Percentiles rank a stretch among this genome's conserved stretches.
Evolutionary conservation across 2,329 filamentous ascomycete species (phyloP).

Genomic region (Trichoderma sp.): DNA sequence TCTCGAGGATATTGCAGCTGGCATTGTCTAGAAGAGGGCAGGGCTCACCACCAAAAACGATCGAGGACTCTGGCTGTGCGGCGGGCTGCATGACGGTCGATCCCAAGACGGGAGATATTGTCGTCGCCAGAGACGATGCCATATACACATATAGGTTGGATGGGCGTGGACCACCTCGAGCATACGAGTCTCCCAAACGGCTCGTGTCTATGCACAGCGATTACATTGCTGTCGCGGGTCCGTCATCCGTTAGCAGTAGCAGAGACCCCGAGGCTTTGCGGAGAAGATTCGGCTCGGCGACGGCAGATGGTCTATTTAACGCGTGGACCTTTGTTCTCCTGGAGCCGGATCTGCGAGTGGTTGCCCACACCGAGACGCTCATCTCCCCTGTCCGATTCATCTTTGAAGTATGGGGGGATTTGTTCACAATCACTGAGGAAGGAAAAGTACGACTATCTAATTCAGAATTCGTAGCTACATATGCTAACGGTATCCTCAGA

Average conservation of each 20-base stretch:
- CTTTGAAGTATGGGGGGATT: conserved; percentile 84
- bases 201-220: conserved; percentile 75
- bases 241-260: conserved; percentile 57
- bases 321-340: conserved; percentile 85
- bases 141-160: conserved; percentile 89
- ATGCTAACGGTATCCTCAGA: conserved; percentile 43
- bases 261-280: conserved; percentile 58
- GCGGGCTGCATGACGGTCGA: conserved; percentile 95
- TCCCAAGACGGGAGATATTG: conserved; percentile 72
- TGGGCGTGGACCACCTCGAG: conserved; percentile 81
- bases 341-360: conserved; percentile 86
- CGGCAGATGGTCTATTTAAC: conserved; percentile 73
- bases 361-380: conserved; percentile 84
- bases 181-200: conserved; percentile 88
- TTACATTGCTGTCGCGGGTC: conserved; percentile 84
- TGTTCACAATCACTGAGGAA: conserved; percentile 87
- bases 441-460: conserved; percentile 66
- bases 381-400: conserved; percentile 75
- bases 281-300: conserved; percentile 68
- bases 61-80: conserved; percentile 86
- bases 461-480: too few relatives aligned
- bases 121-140: conserved; percentile 92
- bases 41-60: conserved; percentile 79
- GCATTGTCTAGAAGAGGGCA: conserved; percentile 85
- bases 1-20: conserved; percentile 79